Percentiles rank a stretch among this genome's conserved stretches.
Evolutionary conservation across 495 filamentous ascomycete species (phyloP).

Genomic region (Aspergillus nanangensis): DNA sequence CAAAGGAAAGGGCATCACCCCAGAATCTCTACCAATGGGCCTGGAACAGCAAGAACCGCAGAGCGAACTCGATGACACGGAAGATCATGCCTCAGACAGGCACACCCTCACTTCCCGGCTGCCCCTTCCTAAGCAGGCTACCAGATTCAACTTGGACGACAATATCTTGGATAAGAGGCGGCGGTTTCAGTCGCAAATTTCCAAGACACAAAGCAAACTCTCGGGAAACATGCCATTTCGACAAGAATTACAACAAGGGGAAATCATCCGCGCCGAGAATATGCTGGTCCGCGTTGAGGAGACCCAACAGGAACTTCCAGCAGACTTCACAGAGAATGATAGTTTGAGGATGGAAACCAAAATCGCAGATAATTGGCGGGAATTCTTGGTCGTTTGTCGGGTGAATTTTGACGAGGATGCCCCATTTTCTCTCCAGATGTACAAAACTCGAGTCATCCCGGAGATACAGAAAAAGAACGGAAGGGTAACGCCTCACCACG

Average conservation of each 20-base stretch:
- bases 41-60: constrained; percentile 34
- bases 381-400: constrained; percentile 67
- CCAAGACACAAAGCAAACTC: constrained; percentile 34
- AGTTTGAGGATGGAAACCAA: constrained; percentile 58
- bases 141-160: constrained; percentile 44
- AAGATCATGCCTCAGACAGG: background rate
- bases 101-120: constrained; percentile 5
- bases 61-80: constrained; percentile 18
- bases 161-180: constrained; percentile 38
- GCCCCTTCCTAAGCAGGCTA: constrained; percentile 23
- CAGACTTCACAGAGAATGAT: constrained; percentile 65
- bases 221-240: constrained; percentile 35
- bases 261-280: constrained; percentile 68
- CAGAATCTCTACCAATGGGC: constrained; percentile 12
- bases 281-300: constrained; percentile 69
- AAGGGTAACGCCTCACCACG: constrained; percentile 49
- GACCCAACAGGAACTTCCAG: constrained; percentile 49
- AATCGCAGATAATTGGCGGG: constrained; percentile 63
- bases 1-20: constrained; percentile 23
- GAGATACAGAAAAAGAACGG: constrained; percentile 50
- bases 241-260: constrained; percentile 49
- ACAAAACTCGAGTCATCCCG: constrained; percentile 66
- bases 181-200: constrained; percentile 28
- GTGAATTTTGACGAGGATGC: constrained; percentile 49
- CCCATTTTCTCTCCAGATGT: constrained; percentile 60